Evolutionary conservation across 2,329 filamentous ascomycete species (phyloP).

Genomic region (Zelopaecilomyces penicillatus): DNA sequence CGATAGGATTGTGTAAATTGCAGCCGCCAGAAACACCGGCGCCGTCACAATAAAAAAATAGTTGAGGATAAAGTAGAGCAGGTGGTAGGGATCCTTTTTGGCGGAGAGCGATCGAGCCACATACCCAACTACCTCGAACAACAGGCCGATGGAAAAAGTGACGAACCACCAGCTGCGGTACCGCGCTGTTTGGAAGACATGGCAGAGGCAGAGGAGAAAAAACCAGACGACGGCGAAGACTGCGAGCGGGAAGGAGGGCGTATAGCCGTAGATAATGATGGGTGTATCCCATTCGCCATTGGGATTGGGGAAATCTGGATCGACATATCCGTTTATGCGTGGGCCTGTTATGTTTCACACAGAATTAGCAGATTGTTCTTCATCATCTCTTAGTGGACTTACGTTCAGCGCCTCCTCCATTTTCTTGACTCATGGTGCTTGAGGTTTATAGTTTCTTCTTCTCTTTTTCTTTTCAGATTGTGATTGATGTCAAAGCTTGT

Average conservation of each 20-base stretch:
- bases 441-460: too few relatives aligned
- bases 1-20: slow-evolving; percentile 46
- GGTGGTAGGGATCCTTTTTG: slow-evolving; percentile 42
- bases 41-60: slow-evolving; percentile 55
- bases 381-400: too few relatives aligned
- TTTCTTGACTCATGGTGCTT: too few relatives aligned
- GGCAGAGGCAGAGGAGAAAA: slow-evolving; percentile 29
- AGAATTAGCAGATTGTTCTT: too few relatives aligned
- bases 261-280: slow-evolving; percentile 45
- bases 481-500: too few relatives aligned
- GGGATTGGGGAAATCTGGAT: slow-evolving; percentile 44
- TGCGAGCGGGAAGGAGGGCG: slow-evolving; percentile 35
- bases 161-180: slow-evolving; percentile 38
- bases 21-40: slow-evolving; percentile 48
- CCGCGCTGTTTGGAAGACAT: slow-evolving; percentile 27
- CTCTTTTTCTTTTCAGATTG: too few relatives aligned
- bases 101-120: slow-evolving; percentile 39
- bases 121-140: slow-evolving; percentile 44
- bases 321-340: slow-evolving; percentile 31
- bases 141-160: slow-evolving; percentile 33
- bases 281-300: slow-evolving; percentile 35
- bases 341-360: too few relatives aligned
- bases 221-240: slow-evolving; percentile 36
- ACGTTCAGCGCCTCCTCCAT: too few relatives aligned
- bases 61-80: slow-evolving; percentile 48